Evolutionary conservation across 176 grass and related monocot species (phyloP).

Genomic region (bread wheat (Triticum aestivum)): IWGSC_CS_RefSeq_v2.1 NC_057814.1:517949661-517950160

Average conservation of each 20-base stretch:
- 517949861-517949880: not conserved
- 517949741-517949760: not conserved
- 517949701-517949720: not conserved
- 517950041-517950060: not conserved
- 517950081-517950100: not conserved
- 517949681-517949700: not conserved
- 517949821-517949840: not conserved
- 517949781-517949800: not conserved
- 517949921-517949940: not conserved
- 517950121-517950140: not conserved
- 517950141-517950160: conserved; percentile 8
- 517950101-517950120: not conserved
- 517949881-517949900: no score
- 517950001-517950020: not conserved
- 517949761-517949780: not conserved
- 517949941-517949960: not conserved
- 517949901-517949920: not conserved
- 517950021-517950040: conserved; percentile 20
- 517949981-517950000: not conserved
- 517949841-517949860: not conserved
- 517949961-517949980: not conserved
- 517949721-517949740: not conserved
- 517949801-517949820: not conserved
- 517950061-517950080: not conserved
- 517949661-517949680: no score